Conservation (phyloP, 2,329 filamentous ascomycete species). For the Xylariaceae sp. region DNA sequence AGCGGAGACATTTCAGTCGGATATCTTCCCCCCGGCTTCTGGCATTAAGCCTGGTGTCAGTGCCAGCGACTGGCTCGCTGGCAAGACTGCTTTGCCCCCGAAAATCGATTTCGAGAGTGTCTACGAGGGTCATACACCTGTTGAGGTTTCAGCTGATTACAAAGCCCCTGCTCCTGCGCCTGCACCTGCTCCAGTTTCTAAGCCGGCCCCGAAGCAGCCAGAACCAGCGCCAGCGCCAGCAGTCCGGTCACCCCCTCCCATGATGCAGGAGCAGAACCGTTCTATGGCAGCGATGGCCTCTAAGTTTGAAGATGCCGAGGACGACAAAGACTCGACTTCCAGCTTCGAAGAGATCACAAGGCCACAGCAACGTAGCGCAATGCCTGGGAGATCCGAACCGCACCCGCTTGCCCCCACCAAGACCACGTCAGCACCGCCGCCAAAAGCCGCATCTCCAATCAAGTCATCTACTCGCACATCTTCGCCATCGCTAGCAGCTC, state of each 20-base stretch:
- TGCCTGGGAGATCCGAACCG: slow-evolving; percentile 34
- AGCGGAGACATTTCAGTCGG: slow-evolving; percentile 93
- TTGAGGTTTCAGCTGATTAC: slow-evolving; percentile 73
- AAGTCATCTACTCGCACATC: slow-evolving; percentile 44
- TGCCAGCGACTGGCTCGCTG: slow-evolving; percentile 80
- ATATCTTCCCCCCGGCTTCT: slow-evolving; percentile 88
- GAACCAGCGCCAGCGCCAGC: slow-evolving; percentile 54
- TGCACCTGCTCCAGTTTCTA: slow-evolving; percentile 47
- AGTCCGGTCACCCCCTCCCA: slow-evolving; percentile 59
- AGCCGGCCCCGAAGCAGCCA: slow-evolving; percentile 55
- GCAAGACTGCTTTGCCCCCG: slow-evolving; percentile 80
- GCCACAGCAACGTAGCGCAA: slow-evolving; percentile 64
- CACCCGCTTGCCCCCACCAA: slow-evolving; percentile 35
- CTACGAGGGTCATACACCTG: slow-evolving; percentile 80
- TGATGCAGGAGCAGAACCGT: slow-evolving; percentile 80
- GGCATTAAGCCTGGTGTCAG: slow-evolving; percentile 81
- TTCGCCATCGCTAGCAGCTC: slow-evolving; percentile 39
- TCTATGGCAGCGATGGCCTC: slow-evolving; percentile 84
- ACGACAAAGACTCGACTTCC: slow-evolving; percentile 69
- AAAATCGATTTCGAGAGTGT: slow-evolving; percentile 94
- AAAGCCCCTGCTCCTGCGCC: slow-evolving; percentile 57
- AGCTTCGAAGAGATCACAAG: slow-evolving; percentile 87
- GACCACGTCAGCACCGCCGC: slow-evolving; percentile 41
- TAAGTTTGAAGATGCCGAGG: slow-evolving; percentile 78
- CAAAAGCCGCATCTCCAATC: slow-evolving; percentile 49